phyloP scores from a whole-genome alignment of 495 filamentous ascomycete species.

The Penicillium steckii region DNA sequence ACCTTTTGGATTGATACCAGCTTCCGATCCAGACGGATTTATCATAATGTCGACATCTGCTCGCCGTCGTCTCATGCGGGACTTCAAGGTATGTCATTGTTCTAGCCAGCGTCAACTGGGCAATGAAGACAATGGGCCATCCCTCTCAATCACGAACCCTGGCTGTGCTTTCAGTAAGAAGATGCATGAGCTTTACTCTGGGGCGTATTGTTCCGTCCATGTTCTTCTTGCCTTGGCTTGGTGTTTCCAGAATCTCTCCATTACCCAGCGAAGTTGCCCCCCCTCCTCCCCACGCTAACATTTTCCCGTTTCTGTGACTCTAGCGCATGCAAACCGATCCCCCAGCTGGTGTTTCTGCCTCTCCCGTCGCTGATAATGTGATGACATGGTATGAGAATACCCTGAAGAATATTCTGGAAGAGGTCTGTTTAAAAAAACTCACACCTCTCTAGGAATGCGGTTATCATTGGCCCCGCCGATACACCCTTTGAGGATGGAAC shows the following conservation, averaged over 20 bases:
- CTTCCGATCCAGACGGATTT: slow-evolving; percentile 9
- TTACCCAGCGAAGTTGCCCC: slow-evolving; percentile 3
- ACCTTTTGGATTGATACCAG: background rate
- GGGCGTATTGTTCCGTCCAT: background rate
- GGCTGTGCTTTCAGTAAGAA: background rate
- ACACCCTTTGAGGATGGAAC: slow-evolving; percentile 99
- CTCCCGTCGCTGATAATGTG: slow-evolving; percentile 95
- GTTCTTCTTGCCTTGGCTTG: background rate
- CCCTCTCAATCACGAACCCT: background rate
- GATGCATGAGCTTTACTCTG: background rate
- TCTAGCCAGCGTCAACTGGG: background rate
- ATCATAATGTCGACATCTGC: slow-evolving; percentile 84
- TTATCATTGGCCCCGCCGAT: slow-evolving; percentile 96
- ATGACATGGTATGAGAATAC: slow-evolving; percentile 83
- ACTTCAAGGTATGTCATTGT: slow-evolving; percentile 79
- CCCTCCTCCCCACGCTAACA: slow-evolving; percentile 12
- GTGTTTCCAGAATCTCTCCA: background rate
- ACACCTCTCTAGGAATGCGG: slow-evolving; percentile 77
- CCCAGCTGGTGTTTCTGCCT: slow-evolving; percentile 94
- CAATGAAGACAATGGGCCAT: background rate
- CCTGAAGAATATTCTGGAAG: background rate
- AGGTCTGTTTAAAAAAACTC: background rate
- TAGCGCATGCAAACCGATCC: slow-evolving; percentile 99
- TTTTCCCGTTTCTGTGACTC: slow-evolving; percentile 2
- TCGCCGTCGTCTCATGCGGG: slow-evolving; percentile 92